Conservation (phyloP, 176 grass and related monocot genomes). For the Eremochloa ophiuroides region DNA sequence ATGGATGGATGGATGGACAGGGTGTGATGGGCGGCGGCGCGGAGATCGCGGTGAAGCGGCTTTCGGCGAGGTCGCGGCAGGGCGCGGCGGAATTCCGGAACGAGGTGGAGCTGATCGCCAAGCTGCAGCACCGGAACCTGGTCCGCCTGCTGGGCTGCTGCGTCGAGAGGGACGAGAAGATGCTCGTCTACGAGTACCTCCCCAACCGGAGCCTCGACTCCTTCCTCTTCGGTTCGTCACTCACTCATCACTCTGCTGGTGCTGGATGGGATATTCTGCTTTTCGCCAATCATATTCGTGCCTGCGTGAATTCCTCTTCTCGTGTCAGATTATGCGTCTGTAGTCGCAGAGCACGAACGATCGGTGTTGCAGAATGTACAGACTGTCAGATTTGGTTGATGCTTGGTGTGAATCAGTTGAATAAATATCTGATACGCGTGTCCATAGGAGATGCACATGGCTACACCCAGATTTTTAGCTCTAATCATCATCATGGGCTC, state of each 20-base stretch:
- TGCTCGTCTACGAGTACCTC: slow-evolving; percentile 91
- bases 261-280: too few relatives aligned
- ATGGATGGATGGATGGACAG: too few relatives aligned
- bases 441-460: slow-evolving; percentile 25
- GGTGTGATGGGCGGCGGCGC: slow-evolving; percentile 54
- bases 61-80: slow-evolving; percentile 70
- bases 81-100: slow-evolving; percentile 59
- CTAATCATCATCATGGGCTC: too few relatives aligned
- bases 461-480: background rate
- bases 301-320: background rate
- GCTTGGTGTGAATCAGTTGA: background rate
- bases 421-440: background rate
- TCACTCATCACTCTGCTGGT: background rate
- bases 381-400: background rate
- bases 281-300: background rate
- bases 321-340: background rate
- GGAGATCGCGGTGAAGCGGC: slow-evolving; percentile 88
- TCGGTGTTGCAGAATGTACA: background rate
- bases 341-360: background rate
- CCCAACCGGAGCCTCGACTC: slow-evolving; percentile 86
- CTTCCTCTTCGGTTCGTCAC: slow-evolving; percentile 61
- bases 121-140: slow-evolving; percentile 92
- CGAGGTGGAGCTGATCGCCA: slow-evolving; percentile 89
- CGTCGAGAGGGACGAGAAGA: slow-evolving; percentile 78
- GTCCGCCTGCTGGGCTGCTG: slow-evolving; percentile 80